Evolutionary conservation across 2,329 filamentous ascomycete species (phyloP), one percentile per base, ranked within the genome.

Genomic region (Metarhizium brunneum): DNA sequence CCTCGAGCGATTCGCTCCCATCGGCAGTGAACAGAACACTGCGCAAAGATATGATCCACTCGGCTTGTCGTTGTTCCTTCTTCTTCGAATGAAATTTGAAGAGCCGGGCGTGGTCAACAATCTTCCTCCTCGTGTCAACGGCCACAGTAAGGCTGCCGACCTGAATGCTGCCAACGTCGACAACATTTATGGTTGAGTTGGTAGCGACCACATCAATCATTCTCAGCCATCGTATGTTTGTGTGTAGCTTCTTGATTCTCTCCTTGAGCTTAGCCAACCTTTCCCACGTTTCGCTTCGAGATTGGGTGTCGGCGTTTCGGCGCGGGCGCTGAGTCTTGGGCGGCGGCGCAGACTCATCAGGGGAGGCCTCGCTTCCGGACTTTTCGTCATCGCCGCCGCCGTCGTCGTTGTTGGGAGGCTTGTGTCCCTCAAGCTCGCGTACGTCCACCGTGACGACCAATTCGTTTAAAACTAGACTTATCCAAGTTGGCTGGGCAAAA

Each of bases 401-500:
- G 50, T 65, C 67, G 10, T 68, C 66, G 6, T 65, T 68, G 16
- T 64, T 58, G 25, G 57, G 51, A 32, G 64, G 57, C 61, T 77
- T 80, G 54, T 74, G 75, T 30, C 73, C 73, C 61, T 82, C 81
- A 47, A 94, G 71, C 50, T 83, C 80, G 58, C 82, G 80, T 49
- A 91, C 76, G 67, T 99, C 90, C 47, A 97, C 70, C 0, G 90
- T 95, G 52, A 99, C 79, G 52, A 85, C 88, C 52, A 96, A 76
- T 67, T 96, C 94, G 64, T 84, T 89, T 57, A 99, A 73, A 8
- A 94, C 88, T 52, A 99, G 79, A 69, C 92, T 97, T 64, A 96
- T 76, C 91, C 92, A 97, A 59, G 95, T 97, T 48, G 94, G 94
- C 69, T 97, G 91, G 50, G 92, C 90, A 72, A 99, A 97, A 6